These are phyloP conservation scores for Capsella rubella DNA, from an alignment of 441 rosid species.

Conservation along the genomic window DNA sequence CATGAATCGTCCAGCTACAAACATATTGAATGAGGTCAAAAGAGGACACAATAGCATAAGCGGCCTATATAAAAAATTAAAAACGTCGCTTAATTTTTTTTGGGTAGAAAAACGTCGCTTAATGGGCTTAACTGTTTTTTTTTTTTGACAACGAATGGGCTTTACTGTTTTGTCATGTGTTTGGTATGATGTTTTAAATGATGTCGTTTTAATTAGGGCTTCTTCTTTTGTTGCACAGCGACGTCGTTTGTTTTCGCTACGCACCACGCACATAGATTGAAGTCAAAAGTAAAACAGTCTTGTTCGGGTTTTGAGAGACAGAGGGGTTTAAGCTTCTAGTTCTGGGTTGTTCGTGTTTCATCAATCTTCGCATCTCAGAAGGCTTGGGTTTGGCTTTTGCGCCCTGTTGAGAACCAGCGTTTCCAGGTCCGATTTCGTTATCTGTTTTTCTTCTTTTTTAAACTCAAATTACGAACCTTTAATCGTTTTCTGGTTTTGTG, in stretches of 20 bases:
- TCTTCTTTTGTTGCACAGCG: not conserved
- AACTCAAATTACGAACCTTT: not conserved
- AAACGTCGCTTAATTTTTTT: no score
- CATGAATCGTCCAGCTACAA: not conserved
- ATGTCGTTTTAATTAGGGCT: conserved; percentile 7
- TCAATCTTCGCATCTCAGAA: no score
- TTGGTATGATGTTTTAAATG: not conserved
- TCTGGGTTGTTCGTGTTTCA: not conserved
- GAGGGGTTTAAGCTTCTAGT: conserved; percentile 14
- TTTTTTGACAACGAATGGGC: no score
- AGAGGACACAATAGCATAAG: not conserved
- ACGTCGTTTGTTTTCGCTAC: not conserved
- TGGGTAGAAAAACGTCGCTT: not conserved
- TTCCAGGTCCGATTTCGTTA: not conserved
- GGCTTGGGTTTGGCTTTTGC: no score
- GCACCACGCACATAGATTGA: not conserved
- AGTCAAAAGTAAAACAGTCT: not conserved
- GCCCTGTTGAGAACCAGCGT: no score
- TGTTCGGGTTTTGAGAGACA: conserved; percentile 11
- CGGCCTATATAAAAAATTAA: not conserved
- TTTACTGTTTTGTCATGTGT: no score
- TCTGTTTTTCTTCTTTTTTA: not conserved
- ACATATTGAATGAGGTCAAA: not conserved
- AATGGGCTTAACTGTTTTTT: no score
- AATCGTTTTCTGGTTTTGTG: not conserved